phyloP scores from a whole-genome alignment of 371 early-diverging fungal genomes.

The Zychaea mexicana region DNA sequence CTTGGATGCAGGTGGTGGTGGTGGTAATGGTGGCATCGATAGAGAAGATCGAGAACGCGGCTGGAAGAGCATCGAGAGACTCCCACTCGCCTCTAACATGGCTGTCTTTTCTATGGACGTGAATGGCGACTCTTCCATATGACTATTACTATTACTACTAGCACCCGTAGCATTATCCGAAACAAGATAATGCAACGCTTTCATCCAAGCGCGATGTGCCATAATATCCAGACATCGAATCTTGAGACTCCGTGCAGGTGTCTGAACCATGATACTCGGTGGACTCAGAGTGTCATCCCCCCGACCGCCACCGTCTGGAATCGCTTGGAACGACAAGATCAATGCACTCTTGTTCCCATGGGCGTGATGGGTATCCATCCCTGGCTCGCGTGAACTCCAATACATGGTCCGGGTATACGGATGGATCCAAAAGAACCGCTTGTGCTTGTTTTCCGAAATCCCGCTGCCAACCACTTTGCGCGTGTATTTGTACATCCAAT shows the following conservation, averaged over 20 bases:
- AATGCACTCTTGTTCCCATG: slow-evolving; percentile 42
- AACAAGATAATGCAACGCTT: slow-evolving; percentile 8
- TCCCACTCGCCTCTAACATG: background rate
- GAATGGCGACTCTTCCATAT: too few species aligned
- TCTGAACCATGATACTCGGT: slow-evolving; percentile 15
- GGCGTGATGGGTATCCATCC: slow-evolving; percentile 38
- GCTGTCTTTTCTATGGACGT: background rate
- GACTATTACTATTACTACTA: too few species aligned
- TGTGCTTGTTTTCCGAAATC: slow-evolving; percentile 64
- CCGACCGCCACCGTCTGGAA: slow-evolving; percentile 7
- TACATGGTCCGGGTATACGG: slow-evolving; percentile 80
- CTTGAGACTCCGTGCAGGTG: slow-evolving; percentile 17
- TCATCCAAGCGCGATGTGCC: slow-evolving; percentile 21
- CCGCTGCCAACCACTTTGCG: slow-evolving; percentile 52
- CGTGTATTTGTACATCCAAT: slow-evolving; percentile 74
- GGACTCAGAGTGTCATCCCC: too few species aligned
- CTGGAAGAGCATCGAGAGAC: background rate
- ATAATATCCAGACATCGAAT: slow-evolving; percentile 18
- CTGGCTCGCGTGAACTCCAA: slow-evolving; percentile 74
- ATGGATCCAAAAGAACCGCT: slow-evolving; percentile 81
- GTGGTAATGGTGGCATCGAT: background rate
- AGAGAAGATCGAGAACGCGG: background rate
- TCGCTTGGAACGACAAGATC: slow-evolving; percentile 25
- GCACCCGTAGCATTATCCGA: background rate
- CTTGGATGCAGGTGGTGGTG: background rate